Percentiles rank a stretch among this genome's conserved stretches.
phyloP scores from a whole-genome alignment of 768 basidiomycete species.

The Phlebiopsis flavidoalba region DNA sequence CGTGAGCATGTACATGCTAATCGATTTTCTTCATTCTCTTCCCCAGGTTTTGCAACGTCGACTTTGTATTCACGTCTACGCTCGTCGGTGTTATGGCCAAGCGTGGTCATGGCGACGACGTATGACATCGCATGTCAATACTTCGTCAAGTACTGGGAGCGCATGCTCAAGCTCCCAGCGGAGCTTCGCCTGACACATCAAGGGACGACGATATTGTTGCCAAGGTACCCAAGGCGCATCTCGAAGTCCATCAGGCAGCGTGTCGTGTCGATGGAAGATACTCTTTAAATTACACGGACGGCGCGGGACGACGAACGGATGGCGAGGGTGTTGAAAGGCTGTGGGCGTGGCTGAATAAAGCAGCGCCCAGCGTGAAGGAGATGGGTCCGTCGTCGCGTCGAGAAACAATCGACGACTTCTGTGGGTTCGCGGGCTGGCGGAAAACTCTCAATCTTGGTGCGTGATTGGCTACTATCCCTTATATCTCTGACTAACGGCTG shows the following conservation, averaged over 20 bases:
- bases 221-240: background rate
- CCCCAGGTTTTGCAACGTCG: background rate
- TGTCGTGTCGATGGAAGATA: constrained; percentile 1
- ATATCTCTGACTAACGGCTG: too few species aligned
- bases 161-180: background rate
- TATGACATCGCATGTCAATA: constrained; percentile 1
- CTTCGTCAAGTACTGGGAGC: background rate
- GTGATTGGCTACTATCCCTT: too few species aligned
- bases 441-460: too few species aligned
- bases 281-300: constrained; percentile 16
- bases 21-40: too few species aligned
- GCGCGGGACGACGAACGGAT: constrained; percentile 19
- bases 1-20: too few species aligned
- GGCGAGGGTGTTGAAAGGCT: constrained; percentile 20
- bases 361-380: constrained; percentile 14
- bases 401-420: constrained; percentile 17
- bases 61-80: background rate
- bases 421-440: constrained; percentile 12
- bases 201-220: background rate
- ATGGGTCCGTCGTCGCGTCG: constrained; percentile 13
- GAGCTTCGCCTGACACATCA: background rate
- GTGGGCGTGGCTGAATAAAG: constrained; percentile 16
- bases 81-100: background rate
- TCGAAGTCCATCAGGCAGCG: background rate
- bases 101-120: background rate